Percentiles rank a stretch among this genome's conserved stretches.
Evolutionary conservation across 352 stramenopile species (phyloP).

Genomic region (Phytopythium boreale): DNA sequence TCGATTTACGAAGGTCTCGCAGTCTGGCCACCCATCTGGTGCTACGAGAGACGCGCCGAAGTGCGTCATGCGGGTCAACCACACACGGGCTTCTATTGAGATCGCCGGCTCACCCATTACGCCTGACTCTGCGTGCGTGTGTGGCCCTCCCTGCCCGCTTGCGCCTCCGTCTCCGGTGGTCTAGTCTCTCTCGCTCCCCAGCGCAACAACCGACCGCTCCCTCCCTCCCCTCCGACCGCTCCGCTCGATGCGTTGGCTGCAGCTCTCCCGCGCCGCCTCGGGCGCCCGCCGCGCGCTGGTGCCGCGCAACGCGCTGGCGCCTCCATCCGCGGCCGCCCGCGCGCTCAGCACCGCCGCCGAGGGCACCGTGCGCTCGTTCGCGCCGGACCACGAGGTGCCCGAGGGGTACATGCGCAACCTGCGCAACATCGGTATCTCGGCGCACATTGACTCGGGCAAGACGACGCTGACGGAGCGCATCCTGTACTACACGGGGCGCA

Average conservation of each 20-base stretch:
- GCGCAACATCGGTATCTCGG: slow-evolving; percentile 95
- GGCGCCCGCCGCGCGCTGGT: slow-evolving; percentile 21
- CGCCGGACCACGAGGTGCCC: slow-evolving; percentile 35
- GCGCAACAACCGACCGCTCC: not conserved
- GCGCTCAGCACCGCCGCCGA: slow-evolving; percentile 26
- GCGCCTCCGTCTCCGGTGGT: slow-evolving; percentile 12
- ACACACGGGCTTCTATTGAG: not conserved
- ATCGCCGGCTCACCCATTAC: not conserved
- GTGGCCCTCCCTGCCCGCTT: not conserved
- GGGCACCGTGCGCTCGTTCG: slow-evolving; percentile 39
- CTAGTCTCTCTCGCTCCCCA: not conserved
- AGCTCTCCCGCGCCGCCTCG: slow-evolving; percentile 40
- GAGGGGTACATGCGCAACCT: slow-evolving; percentile 82
- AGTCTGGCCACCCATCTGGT: not conserved
- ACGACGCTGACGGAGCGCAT: slow-evolving; percentile 99
- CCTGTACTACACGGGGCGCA: slow-evolving; percentile 98
- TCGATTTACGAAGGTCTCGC: not conserved
- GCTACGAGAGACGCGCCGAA: not conserved
- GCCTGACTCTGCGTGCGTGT: not conserved
- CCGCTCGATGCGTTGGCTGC: slow-evolving; percentile 50
- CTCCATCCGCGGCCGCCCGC: slow-evolving; percentile 14
- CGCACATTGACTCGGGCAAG: slow-evolving; percentile 98
- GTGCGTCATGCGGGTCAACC: not conserved
- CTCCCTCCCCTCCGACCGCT: not conserved
- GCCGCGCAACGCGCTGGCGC: slow-evolving; percentile 17